Percentiles rank a stretch among this genome's conserved stretches.
Evolutionary conservation across 2,329 filamentous ascomycete species (phyloP).

Genomic region (Zymoseptoria tritici): DNA sequence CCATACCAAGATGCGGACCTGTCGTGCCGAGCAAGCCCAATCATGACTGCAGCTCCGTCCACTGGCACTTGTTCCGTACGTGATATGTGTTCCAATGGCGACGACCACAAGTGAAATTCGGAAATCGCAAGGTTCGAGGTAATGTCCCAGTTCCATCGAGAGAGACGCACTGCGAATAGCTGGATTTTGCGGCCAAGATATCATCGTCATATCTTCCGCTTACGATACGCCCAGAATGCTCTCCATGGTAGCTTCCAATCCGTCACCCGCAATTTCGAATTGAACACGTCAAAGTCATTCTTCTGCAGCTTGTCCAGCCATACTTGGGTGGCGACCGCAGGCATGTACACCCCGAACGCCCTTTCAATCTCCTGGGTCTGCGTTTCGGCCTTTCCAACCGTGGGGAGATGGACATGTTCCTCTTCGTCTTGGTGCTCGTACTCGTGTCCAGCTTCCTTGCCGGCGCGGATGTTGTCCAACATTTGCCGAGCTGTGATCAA

Average conservation of each 20-base stretch:
- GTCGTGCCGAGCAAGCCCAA: not conserved
- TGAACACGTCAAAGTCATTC: conserved; percentile 75
- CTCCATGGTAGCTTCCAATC: conserved; percentile 86
- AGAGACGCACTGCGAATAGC: too few species aligned
- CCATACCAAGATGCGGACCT: not conserved
- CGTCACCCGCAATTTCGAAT: conserved; percentile 53
- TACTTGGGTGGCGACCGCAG: conserved; percentile 66
- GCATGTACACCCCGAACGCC: conserved; percentile 73
- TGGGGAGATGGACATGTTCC: conserved; percentile 49
- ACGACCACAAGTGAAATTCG: too few species aligned
- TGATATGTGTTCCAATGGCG: not conserved
- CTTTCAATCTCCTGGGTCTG: conserved; percentile 51
- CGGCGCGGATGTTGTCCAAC: conserved; percentile 69
- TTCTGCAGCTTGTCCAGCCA: conserved; percentile 74
- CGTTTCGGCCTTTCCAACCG: conserved; percentile 25
- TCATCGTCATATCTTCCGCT: conserved; percentile 40
- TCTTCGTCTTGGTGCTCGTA: conserved; percentile 81
- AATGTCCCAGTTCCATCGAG: too few species aligned
- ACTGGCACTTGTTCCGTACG: not conserved
- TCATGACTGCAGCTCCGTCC: not conserved
- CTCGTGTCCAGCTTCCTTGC: conserved; percentile 69
- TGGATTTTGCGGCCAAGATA: not conserved
- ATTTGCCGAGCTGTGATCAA: conserved; percentile 90
- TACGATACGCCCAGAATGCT: conserved; percentile 54
- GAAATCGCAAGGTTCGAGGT: too few species aligned